Evolutionary conservation across 768 basidiomycete genomes (phyloP), one percentile per base, ranked within the genome.

Genomic region (Coprinopsis strossmayeri): DNA sequence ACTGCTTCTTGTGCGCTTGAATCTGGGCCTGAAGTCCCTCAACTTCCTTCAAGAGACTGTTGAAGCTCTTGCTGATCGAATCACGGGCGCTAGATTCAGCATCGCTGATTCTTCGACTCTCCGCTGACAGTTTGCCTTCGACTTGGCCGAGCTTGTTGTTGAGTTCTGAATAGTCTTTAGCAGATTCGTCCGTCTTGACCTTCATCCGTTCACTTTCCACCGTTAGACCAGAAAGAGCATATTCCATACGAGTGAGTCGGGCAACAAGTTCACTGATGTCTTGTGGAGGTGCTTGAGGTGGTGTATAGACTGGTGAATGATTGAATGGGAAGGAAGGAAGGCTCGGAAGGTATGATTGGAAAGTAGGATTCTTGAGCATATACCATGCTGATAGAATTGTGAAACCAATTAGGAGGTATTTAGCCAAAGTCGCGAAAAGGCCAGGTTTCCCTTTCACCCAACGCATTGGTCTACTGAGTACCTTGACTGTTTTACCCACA

Each of bases 211-310:
- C 75, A 10, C 69, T 64, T 41, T 85, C 81, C 12, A 68, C 54
- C 3, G 81, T 77, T 13, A 91, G 66, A 5, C 74, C 71, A 12
- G 81, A 78, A 12, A 89, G 66, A 1, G 74, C 79, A 21, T 65
- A 71, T 62, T 91, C 88, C 34, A 91, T 73, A 28, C 69, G 68
- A 51, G 76, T 74, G 11, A 91, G 63, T 7, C 87, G 79, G 5
- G 70, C 68, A 2, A 79, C 70, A 20, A 91, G 67, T 48, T 87
- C 87, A 3, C 76, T 73, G 17, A 89, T 66, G 60, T 87, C 76
- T n/a, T 74, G 70, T 1, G 80, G 77, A 1, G 86, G 85, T 7
- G 69, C 61, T 9, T 77, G 74, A 0, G 86, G 82, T 0, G 80
- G 66, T 1, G 66, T 62, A 57, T 81, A 89, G 5, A 68, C 60